Conservation (phyloP, 2,329 filamentous ascomycete genomes). For the Bipolaris victoriae region DNA sequence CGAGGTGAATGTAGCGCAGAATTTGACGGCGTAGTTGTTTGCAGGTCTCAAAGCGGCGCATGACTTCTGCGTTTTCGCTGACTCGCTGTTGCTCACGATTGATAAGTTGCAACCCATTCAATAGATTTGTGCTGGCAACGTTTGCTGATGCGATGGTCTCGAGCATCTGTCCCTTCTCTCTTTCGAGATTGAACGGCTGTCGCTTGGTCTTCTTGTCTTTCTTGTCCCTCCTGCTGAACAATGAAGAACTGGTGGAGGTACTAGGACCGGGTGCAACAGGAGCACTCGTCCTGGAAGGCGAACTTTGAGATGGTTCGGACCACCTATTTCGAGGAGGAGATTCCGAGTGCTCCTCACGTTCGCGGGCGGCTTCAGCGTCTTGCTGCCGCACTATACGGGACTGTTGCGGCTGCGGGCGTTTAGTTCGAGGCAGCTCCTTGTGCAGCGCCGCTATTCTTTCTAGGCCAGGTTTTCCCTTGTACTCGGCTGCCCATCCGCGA, state of each 20-base stretch:
- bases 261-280: conserved; percentile 37
- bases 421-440: conserved; percentile 65
- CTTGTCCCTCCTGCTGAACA: conserved; percentile 60
- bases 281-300: conserved; percentile 37
- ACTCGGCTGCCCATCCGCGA: conserved; percentile 81
- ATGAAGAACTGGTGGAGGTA: conserved; percentile 58
- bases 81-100: conserved; percentile 89
- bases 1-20: conserved; percentile 87
- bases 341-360: conserved; percentile 61
- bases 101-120: conserved; percentile 85
- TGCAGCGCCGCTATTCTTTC: conserved; percentile 81
- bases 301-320: conserved; percentile 34
- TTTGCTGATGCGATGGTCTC: conserved; percentile 87
- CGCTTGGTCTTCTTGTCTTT: conserved; percentile 60
- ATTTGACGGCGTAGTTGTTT: conserved; percentile 85
- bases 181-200: conserved; percentile 79
- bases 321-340: conserved; percentile 37
- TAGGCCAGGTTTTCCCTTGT: conserved; percentile 80
- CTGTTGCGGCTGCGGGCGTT: conserved; percentile 70
- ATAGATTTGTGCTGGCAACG: conserved; percentile 87
- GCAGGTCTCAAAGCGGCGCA: conserved; percentile 81
- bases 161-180: conserved; percentile 86
- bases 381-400: conserved; percentile 86
- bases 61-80: conserved; percentile 78
- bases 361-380: conserved; percentile 72